Evolutionary conservation across 768 basidiomycete genomes (phyloP).

Genomic region (Tricholomella constricta): DNA sequence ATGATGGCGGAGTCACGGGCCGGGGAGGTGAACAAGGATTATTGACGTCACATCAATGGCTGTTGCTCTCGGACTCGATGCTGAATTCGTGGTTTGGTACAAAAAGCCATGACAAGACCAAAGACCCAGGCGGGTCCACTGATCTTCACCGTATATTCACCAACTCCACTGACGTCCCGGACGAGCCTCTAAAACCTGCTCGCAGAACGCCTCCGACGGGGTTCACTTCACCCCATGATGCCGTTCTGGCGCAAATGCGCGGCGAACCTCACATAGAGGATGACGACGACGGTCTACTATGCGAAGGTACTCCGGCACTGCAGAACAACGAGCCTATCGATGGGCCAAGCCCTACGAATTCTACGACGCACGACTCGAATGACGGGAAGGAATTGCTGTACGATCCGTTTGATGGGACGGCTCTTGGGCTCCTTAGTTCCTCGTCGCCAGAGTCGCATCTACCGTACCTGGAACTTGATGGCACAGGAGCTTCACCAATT

Average conservation of each 20-base stretch:
- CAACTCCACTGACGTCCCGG: neutral
- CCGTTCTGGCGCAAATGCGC: slow-evolving; percentile 55
- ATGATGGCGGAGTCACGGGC: neutral
- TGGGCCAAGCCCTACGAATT: neutral
- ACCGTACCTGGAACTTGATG: slow-evolving; percentile 9
- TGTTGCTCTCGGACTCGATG: neutral
- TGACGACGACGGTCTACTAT: slow-evolving; percentile 15
- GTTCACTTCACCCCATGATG: slow-evolving; percentile 63
- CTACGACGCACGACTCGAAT: slow-evolving; percentile 7
- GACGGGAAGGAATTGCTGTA: slow-evolving; percentile 23
- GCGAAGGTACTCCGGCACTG: neutral
- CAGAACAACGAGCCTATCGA: slow-evolving; percentile 2
- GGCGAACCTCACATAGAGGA: slow-evolving; percentile 25
- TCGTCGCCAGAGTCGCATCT: slow-evolving; percentile 14
- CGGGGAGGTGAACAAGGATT: neutral
- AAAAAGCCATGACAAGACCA: slow-evolving; percentile 6
- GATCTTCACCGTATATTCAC: neutral
- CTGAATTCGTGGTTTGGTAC: slow-evolving; percentile 8
- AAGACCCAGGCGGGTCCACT: neutral
- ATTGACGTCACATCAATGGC: slow-evolving; percentile 5
- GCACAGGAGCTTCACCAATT: neutral
- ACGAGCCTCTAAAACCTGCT: neutral
- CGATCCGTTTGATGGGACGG: slow-evolving; percentile 52
- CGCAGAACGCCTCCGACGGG: slow-evolving; percentile 6
- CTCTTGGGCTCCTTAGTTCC: slow-evolving; percentile 38